Conservation (phyloP, 495 filamentous ascomycete species). For the Xylaria scruposa region DNA sequence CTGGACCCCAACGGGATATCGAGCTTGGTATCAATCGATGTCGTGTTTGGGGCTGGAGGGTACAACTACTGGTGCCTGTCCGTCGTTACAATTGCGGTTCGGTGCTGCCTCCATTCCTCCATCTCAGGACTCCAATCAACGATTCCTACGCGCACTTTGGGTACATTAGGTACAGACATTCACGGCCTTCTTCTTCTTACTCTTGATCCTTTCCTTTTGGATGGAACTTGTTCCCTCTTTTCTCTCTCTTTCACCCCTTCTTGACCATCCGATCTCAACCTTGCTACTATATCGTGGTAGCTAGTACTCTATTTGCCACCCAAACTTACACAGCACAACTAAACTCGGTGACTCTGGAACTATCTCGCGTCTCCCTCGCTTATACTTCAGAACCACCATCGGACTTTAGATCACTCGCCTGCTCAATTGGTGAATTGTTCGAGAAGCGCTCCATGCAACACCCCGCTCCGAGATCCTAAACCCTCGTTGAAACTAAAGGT, state of each 20-base stretch:
- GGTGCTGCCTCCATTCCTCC: constrained; percentile 6
- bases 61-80: constrained; percentile 22
- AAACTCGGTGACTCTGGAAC: constrained; percentile 3
- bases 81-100: neutral
- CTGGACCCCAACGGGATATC: constrained; percentile 4
- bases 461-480: neutral
- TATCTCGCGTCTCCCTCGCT: neutral
- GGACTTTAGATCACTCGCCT: constrained; percentile 11
- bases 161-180: constrained; percentile 14
- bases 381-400: neutral
- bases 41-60: constrained; percentile 3
- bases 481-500: neutral
- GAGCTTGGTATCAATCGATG: neutral
- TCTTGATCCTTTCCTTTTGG: constrained; percentile 26
- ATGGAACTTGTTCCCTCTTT: neutral
- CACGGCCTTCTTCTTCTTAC: constrained; percentile 15
- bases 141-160: neutral
- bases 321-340: neutral
- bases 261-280: neutral
- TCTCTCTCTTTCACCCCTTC: neutral
- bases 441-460: neutral
- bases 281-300: neutral
- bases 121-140: neutral
- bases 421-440: neutral
- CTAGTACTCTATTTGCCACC: neutral